A percentile compares a stretch with the other conserved stretches of the same genome.
Conservation (phyloP, 805 yeast genomes). For the Babjeviella inositovora region DNA sequence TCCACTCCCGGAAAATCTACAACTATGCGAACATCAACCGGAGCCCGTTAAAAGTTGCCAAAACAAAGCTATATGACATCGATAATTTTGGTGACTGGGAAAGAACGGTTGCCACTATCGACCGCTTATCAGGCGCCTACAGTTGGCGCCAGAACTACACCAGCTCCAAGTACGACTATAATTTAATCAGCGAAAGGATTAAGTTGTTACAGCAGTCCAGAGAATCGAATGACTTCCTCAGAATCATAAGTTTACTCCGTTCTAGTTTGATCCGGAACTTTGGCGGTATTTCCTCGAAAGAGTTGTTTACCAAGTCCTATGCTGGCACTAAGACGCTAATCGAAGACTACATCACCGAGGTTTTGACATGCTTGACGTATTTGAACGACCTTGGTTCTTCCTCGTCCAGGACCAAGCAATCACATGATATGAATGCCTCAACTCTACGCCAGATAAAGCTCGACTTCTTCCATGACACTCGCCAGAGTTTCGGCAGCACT, state of each 20-base stretch:
- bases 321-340: slow-evolving; percentile 81
- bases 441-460: slow-evolving; percentile 40
- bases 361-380: slow-evolving; percentile 47
- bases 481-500: slow-evolving; percentile 80
- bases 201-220: slow-evolving; percentile 48
- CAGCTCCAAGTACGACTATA: slow-evolving; percentile 70
- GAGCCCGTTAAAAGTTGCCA: slow-evolving; percentile 27
- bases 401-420: slow-evolving; percentile 10
- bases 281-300: slow-evolving; percentile 76
- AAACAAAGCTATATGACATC: slow-evolving; percentile 31
- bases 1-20: slow-evolving; percentile 24
- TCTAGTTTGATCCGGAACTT: slow-evolving; percentile 81
- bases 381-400: slow-evolving; percentile 26
- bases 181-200: slow-evolving; percentile 62
- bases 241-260: slow-evolving; percentile 50
- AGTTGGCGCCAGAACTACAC: slow-evolving; percentile 72
- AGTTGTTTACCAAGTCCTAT: slow-evolving; percentile 66
- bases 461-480: slow-evolving; percentile 73
- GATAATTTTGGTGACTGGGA: slow-evolving; percentile 61
- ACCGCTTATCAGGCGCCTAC: slow-evolving; percentile 24
- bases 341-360: slow-evolving; percentile 75
- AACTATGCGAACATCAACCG: slow-evolving; percentile 16
- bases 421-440: slow-evolving; percentile 15
- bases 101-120: slow-evolving; percentile 23
- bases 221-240: slow-evolving; percentile 33